Percentiles rank a stretch among this genome's conserved stretches.
These are phyloP conservation scores for Yamadazyma aaseri DNA, from an alignment of 1,139 yeast genomes.

Conservation along the genomic window DNA sequence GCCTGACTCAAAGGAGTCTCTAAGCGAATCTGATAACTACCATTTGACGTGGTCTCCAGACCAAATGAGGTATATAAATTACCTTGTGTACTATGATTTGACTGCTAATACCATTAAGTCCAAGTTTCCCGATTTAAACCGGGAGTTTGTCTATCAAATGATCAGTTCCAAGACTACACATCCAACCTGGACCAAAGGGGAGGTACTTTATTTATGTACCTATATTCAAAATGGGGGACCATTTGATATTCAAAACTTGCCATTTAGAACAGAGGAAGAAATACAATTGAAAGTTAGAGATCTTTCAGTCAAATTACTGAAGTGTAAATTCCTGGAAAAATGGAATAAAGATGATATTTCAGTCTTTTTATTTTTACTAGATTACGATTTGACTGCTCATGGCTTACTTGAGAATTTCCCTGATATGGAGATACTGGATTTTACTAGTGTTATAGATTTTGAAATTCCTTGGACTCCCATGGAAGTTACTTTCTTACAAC, in stretches of 20 bases:
- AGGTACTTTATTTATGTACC: conserved; percentile 9
- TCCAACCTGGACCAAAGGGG: conserved; percentile 14
- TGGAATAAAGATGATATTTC: conserved; percentile 9
- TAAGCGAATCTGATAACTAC: conserved; percentile 13
- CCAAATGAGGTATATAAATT: conserved; percentile 10
- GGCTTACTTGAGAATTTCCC: conserved; percentile 18
- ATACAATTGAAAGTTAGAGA: conserved; percentile 4
- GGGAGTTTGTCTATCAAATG: conserved; percentile 3
- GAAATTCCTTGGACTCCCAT: conserved; percentile 13
- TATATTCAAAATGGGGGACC: conserved; percentile 2
- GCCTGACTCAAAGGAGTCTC: conserved; percentile 16
- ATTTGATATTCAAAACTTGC: conserved; percentile 8
- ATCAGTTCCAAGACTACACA: not conserved
- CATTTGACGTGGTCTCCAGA: conserved; percentile 9
- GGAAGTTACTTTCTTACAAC: conserved; percentile 11
- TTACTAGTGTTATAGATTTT: conserved; percentile 3
- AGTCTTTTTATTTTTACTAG: conserved; percentile 5
- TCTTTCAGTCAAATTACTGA: not conserved
- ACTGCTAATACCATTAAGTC: conserved; percentile 7
- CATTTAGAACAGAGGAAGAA: conserved; percentile 8
- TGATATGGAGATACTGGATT: conserved; percentile 11
- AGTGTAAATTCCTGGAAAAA: conserved; percentile 1
- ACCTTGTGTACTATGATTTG: conserved; percentile 13
- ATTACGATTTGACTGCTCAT: conserved; percentile 13
- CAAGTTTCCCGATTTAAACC: conserved; percentile 6